Evolutionary conservation across 2,329 filamentous ascomycete genomes (phyloP), one percentile per base, ranked within the genome.

Genomic region (Pseudocercospora ulei): DNA sequence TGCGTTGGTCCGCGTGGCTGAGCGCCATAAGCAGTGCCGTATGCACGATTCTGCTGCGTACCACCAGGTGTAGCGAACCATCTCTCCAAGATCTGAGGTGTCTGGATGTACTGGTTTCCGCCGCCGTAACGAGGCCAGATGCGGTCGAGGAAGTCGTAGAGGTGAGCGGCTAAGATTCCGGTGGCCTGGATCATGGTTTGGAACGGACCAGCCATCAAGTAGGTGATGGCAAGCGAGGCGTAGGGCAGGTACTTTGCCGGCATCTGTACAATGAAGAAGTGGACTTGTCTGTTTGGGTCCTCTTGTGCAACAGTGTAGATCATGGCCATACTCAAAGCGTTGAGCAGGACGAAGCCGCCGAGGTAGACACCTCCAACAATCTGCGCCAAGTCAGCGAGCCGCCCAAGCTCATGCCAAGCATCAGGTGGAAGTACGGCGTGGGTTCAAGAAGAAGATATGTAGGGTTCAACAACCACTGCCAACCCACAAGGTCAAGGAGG

Each of bases 61-160:
- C 59, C 35, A 65, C 65, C 13, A 65, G 66, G 16, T 52, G 58
- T 38, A 63, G 70, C 42, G 42, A 88, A 80, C 50, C 82, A 72
- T 38, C 71, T 71, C 43, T 75, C 76, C 41, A 96, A 63, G 50
- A 86, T 77, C 4, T 61, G 59, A 2, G 90, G 90, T 0, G 86
- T 90, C 8, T 71, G 68, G 22, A 95, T 69, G 33, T 80, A 70
- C 56, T 87, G 93, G 35, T 68, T 70, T 0, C 90, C 90, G 39
- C 83, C 82, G 19, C 86, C 88, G 57, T 90, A 90, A 39, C 82
- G 76, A 3, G 90, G 90, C 70, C 86, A 96, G 26, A 95, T 71
- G 33, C 83, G 75, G 2, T 82, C 85, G 34, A 95, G 62, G 57
- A 96, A 98, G 59, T 96, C 83, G 62, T 85, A 93, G 12, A 90